Base-by-base conservation (phyloP, 805 yeast species). In the Tanozyma kutaoensis region DNA sequence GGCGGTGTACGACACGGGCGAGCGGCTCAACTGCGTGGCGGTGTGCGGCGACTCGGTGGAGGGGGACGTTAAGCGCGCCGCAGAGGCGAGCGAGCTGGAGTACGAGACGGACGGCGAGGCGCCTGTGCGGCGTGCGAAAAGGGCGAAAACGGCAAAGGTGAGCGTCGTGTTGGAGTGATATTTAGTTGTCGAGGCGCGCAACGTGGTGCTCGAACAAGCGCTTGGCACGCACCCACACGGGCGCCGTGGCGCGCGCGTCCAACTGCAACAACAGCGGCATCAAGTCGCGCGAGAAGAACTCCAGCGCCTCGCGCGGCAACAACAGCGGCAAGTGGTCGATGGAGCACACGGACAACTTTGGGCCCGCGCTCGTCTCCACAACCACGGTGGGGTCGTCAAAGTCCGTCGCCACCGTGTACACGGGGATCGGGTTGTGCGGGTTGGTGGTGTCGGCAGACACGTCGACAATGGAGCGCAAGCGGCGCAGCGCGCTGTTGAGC, bases 391-490 rank as follows among this genome's bases (percentile, higher is more conserved):
- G 99, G 42, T 82, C 71, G 38, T 71, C 69, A 64, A 91, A 91
- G 5, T 77, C 85, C 16, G 98, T 88, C 31, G 95, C 93, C 39
- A 82, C 65, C 14, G 72, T 62, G 56, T 91, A 93, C 29, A 91
- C 88, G 35, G 99, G 98, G 33, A 91, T 71, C 31, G 99, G 99
- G 62, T 91, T 91, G 65, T 85, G 88, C 34, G 96, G 96, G 56
- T 91, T 91, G 29, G 98, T 91, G 25, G 97, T 91, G 59, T 91
- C 99, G 30, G 98, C 98, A 28, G 95, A 81, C 31, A 91, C 99
- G 54, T 91, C 99, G 28, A 91, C 96, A 34, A 91, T 84, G 12
- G 93, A 82, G 55, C 88, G 72, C 48, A 91, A 69, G 38, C 67
- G 76, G 72, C 98, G 82, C 37, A 62, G 55, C 24, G 62, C 56